Evolutionary conservation across 495 filamentous ascomycete species (phyloP).

Genomic region (Poronia punctata): DNA sequence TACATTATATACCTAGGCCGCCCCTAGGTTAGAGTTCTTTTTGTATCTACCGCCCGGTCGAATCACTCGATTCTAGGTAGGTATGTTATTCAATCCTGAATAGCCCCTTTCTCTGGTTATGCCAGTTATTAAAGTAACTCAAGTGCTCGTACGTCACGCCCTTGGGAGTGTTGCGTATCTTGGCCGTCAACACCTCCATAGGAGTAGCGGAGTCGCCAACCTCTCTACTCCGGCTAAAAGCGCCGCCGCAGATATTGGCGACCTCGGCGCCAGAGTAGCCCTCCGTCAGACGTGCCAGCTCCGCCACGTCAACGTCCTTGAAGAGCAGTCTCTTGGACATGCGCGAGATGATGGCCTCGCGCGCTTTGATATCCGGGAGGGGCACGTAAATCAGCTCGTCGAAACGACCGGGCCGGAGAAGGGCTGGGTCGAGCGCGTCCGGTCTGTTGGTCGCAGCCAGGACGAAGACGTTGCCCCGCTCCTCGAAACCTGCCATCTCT

Average conservation of each 20-base stretch:
- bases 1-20: too few relatives aligned
- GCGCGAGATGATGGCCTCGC: conserved; percentile 67
- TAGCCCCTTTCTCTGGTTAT: conserved; percentile 10
- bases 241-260: conserved; percentile 62
- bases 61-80: too few relatives aligned
- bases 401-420: conserved; percentile 82
- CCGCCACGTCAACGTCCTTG: conserved; percentile 53
- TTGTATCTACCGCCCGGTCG: too few relatives aligned
- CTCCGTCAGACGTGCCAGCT: conserved; percentile 63
- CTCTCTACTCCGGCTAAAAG: conserved; percentile 32
- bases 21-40: too few relatives aligned
- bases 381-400: conserved; percentile 88
- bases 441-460: conserved; percentile 95
- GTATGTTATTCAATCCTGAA: too few relatives aligned
- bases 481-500: conserved; percentile 94
- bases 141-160: conserved; percentile 64
- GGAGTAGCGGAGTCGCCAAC: conserved; percentile 27
- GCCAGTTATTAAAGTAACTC: conserved; percentile 61
- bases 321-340: conserved; percentile 21
- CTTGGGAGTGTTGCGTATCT: conserved; percentile 54
- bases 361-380: conserved; percentile 67
- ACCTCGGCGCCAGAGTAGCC: conserved; percentile 89
- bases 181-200: conserved; percentile 57
- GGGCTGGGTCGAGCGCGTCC: conserved; percentile 75
- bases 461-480: conserved; percentile 73